Conservation (phyloP, 768 basidiomycete genomes). For the Gloeostereum incarnatum region DNA sequence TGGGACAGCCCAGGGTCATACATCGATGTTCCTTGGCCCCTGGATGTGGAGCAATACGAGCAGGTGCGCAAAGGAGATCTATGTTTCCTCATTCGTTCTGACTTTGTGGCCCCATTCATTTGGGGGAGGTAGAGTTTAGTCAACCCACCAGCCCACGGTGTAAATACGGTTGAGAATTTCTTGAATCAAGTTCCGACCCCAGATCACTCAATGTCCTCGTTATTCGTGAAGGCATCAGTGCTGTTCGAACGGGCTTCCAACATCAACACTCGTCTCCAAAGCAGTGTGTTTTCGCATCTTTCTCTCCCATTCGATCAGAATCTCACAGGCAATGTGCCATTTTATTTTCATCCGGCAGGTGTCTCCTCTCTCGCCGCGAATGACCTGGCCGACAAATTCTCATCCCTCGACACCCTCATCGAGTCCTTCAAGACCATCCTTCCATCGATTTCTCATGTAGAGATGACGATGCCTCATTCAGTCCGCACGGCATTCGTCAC, state of each 20-base stretch:
- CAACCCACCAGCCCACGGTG: conserved; percentile 16
- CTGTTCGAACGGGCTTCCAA: conserved; percentile 15
- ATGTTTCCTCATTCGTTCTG: neutral
- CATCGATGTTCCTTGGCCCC: conserved; percentile 9
- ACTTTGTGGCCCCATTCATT: neutral
- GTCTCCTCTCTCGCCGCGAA: conserved; percentile 9
- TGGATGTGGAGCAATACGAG: conserved; percentile 7
- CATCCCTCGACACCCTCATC: conserved; percentile 16
- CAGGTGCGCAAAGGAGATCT: conserved; percentile 8
- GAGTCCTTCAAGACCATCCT: conserved; percentile 10
- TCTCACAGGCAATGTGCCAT: neutral
- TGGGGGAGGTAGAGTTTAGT: conserved; percentile 4
- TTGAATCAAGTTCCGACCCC: conserved; percentile 5
- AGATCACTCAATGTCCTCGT: conserved; percentile 1
- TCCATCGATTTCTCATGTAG: conserved; percentile 5
- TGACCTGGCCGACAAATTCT: conserved; percentile 12
- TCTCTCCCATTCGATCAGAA: neutral
- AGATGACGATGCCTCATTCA: conserved; percentile 2
- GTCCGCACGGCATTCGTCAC: conserved; percentile 14
- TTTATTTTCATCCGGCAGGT: neutral
- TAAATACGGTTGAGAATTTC: conserved; percentile 5
- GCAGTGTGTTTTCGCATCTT: conserved; percentile 11
- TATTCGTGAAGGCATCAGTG: conserved; percentile 6
- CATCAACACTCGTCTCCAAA: conserved; percentile 8
- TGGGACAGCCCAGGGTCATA: conserved; percentile 5